Base-by-base conservation (phyloP, 1,284 basidiomycete species). In the Trichosporon sp. region DNA sequence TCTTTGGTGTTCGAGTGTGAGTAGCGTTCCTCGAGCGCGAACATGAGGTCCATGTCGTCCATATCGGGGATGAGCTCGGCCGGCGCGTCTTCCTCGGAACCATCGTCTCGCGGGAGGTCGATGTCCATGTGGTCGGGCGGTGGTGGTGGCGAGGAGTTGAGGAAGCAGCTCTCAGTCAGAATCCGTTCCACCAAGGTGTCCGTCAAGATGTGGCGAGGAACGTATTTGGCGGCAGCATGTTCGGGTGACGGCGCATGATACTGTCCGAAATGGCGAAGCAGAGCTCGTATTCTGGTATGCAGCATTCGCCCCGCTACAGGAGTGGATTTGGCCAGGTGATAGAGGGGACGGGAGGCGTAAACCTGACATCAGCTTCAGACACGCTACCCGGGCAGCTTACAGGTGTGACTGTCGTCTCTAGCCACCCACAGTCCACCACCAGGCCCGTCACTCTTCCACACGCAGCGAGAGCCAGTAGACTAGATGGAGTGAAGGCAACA, bases 371-470 rank as follows among this genome's bases (percentile, higher is more conserved):
- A 62, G 62, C 29, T 37, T 1, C 16, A 0, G 5, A 3, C 14
- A 2, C 0, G 10, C n/a, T n/a, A 25, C 9, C n/a, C 19, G 23
- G 4, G 23, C 19, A n/a, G n/a, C 19, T 13, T 13, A 82, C 95
- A 0, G 95, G 93, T 44, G 95, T 84, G 8, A 88, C 87, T 2
- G 88, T 89, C 0, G 93, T 89, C 78, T 99, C 94, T 1, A 95
- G 84, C 75, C 95, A 88, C 0, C 95, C 96, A 68, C 88, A 88
- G 72, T 98, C 94, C 2, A 99, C 83, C 0, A 98, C 95, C 7
- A 99, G 85, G 1, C 95, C 95, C 0, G 92, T 94, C 69, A 93
- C 89, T 64, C 90, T 84, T 4, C 96, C 95, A 1, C 88, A 86
- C 1, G 93, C 88, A 62, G 96, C 83, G 14, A 98, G 81, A 0